Base-by-base conservation (phyloP, 73 alveolate genomes). In the Paramecium caudatum region DNA sequence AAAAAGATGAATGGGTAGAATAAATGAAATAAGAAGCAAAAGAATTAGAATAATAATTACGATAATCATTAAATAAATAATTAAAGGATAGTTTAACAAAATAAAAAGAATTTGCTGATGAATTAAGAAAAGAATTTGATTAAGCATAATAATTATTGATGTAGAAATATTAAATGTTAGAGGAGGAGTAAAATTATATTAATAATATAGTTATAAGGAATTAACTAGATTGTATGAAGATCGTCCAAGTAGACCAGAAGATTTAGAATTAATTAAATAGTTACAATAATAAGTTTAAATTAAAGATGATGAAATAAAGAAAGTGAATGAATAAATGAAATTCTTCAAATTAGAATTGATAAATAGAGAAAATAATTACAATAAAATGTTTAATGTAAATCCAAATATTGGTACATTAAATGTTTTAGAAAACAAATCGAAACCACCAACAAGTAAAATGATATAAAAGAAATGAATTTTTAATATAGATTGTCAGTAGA, bases 291-390 rank as follows among this genome's bases (percentile, higher is more conserved):
- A 94, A 90, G 91, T 94, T 41, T 39, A 46, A 15, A 82, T 68
- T 41, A 92, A 92, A 91, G 97, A 94, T 41, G 90, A 92, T 81
- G 92, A 86, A n/a, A 55, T 96, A n/a, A 95, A 78, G 65, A 97
- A 94, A 88, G 95, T 96, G 2, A 93, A 94, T 69, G 99, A 97
- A 65, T 97, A 97, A 61, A 97, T 97, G 99, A 97, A 96, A 81
- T 97, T 96, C 96, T 97, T 96, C 91, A 97, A 97, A 94, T 91
- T 97, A 30, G 99, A 97, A 81, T 95, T 97, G 27, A 94, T 97
- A 12, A 97, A 97, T 86, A 94, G 99, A 69, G 99, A 97, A 91
- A 96, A 96, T 70, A 96, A 90, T 91, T 97, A 93, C 91, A 97
- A 97, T 93, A 95, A 97, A 92, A 91, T 94, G 96, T 94, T 86